A percentile compares a stretch with the other conserved stretches of the same genome.
These are phyloP conservation scores for Aegle marmelos DNA, from an alignment of 345 rosid species.

Conservation along the genomic window DNA sequence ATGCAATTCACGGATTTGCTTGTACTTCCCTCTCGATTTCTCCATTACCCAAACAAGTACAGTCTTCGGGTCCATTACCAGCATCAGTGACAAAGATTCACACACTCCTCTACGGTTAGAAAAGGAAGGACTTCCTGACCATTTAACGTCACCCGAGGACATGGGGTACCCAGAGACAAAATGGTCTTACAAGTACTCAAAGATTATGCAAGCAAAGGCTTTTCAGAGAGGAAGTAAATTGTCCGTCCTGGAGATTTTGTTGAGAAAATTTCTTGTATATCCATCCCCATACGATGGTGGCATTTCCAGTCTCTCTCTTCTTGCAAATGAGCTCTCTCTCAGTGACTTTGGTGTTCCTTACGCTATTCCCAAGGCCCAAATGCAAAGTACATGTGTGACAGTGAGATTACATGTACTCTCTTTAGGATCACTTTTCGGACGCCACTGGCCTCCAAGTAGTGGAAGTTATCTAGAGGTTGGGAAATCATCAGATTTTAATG, in stretches of 20 bases:
- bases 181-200: background rate
- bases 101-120: background rate
- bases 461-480: no score
- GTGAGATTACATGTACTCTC: background rate
- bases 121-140: background rate
- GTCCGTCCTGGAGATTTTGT: background rate
- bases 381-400: background rate
- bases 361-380: background rate
- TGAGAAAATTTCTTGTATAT: background rate
- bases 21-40: slow-evolving; percentile 14
- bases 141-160: background rate
- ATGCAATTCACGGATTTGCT: slow-evolving; percentile 9
- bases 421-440: background rate
- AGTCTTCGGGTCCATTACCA: background rate
- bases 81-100: background rate
- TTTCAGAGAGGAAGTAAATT: background rate
- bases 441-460: background rate
- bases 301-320: background rate
- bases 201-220: background rate
- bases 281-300: background rate
- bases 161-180: background rate
- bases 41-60: background rate
- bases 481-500: background rate
- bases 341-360: background rate
- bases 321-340: background rate